Evolutionary conservation across 2,329 filamentous ascomycete genomes (phyloP), one percentile per base, ranked within the genome.

Genomic region (Fusarium pseudonygamai): DNA sequence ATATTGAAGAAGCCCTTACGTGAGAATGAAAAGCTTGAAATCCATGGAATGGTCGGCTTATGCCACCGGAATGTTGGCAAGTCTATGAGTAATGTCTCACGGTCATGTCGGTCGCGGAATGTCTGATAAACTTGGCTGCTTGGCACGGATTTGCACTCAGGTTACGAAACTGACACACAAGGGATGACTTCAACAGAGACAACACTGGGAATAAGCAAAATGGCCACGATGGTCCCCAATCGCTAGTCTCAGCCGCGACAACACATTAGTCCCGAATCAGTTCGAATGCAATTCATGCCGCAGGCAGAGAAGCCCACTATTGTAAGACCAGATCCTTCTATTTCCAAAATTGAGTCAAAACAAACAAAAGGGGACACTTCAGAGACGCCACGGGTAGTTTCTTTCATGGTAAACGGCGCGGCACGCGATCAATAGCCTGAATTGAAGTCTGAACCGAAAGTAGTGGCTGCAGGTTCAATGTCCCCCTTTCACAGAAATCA

Each of bases 351-450:
- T 47, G 52, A 49, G 36, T 60, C 52, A 40, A 39, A 32, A 50
- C 49, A 36, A 47, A 47, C 36, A 42, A 55, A 60, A 66, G 45
- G 52, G 42, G 67, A 56, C 36, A 11, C 28, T 60, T 56, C 52
- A 46, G 28, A 32, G 50, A 59, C 61, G 40, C 60, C 62, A 60
- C 61, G 28, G 43, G 36, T 28, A 60, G 20, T 49, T 40, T 30
- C 43, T 40, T 49, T 42, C 24, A 36, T 49, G 56, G 50, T 28
- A 67, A 47, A 67, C 59, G 53, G 71, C 52, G 49, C 69, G 65
- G 72, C 72, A 76, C 74, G 65, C 71, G 69, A 76, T 75, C 74
- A 68, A 76, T 75, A 71, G 71, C 64, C 56, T 67, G 59, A 34
- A 62, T 59, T 42, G 69, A 47, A 47, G 26, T 22, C 28, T 47